Evolutionary conservation across 139 green algal genomes (phyloP), one percentile per base, ranked within the genome.

Genomic region (Tetratostichococcus sp.): DNA sequence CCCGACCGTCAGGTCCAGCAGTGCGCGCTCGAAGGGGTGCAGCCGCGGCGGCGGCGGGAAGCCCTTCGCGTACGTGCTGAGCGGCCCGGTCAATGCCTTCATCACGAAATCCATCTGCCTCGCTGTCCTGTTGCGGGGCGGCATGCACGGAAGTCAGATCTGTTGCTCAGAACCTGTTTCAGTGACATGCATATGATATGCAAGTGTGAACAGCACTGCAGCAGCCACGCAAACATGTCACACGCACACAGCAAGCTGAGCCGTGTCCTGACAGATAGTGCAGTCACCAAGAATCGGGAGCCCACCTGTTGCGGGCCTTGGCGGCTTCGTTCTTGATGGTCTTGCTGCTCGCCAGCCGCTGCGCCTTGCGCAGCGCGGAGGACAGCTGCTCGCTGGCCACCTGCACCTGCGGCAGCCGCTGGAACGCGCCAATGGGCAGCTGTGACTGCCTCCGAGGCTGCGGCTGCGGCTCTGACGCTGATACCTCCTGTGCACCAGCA

Each of bases 1-100:
- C 0, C 88, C 90, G n/a, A 98, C 80, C 11, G 93, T 97, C 8
- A 99, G 85, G 62, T 96, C 86, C 70, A 98, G 84, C 78, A 98
- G 88, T 1, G 86, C 91, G 0, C 66, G 69, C 71, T 98, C 94
- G 84, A 98, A 98, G 28, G 92, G 90, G 77, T 97, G 94, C 43
- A 98, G 87, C 22, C 76, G 74, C 0, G 74, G 35, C 0, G 76
- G 68, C 0, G 67, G 6, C 0, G 92, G 92, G 80, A 98, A 98
- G 25, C 75, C 81, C 22, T 79, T 83, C 14, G 94, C 39, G 78
- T 91, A 96, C 3, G 28, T 65, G 0, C 76, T 80, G 39, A 90
- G 78, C 2, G 80, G 83, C 17, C 35, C 76, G 5, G 70, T 72
- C 16, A 89, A 21, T 35, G 88, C 88, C 79, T 96, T 93, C 76